Conservation (phyloP, 2,329 filamentous ascomycete species). For the Simplicillium sp. region DNA sequence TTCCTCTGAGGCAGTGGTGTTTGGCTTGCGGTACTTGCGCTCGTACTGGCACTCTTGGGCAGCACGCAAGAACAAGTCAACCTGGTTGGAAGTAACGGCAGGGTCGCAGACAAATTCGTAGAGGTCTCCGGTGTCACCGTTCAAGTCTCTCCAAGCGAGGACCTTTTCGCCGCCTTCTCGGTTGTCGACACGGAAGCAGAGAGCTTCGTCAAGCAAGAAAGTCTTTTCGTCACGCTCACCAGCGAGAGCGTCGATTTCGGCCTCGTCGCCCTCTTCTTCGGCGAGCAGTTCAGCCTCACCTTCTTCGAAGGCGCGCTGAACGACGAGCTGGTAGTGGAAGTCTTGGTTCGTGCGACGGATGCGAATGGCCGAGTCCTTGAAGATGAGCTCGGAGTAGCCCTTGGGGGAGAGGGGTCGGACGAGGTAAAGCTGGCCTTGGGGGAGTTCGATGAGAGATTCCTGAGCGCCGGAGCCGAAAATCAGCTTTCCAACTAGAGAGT, state of each 20-base stretch:
- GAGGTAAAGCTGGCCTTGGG: slow-evolving; percentile 93
- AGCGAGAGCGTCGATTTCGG: slow-evolving; percentile 61
- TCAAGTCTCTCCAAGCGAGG: slow-evolving; percentile 89
- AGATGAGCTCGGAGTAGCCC: slow-evolving; percentile 97
- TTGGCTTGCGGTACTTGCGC: slow-evolving; percentile 76
- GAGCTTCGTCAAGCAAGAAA: slow-evolving; percentile 84
- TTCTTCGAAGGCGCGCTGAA: slow-evolving; percentile 95
- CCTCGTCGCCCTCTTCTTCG: slow-evolving; percentile 82
- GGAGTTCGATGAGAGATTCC: slow-evolving; percentile 87
- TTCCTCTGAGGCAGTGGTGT: slow-evolving; percentile 69
- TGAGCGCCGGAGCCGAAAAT: slow-evolving; percentile 82
- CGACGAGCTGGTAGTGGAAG: slow-evolving; percentile 93
- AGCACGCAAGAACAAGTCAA: slow-evolving; percentile 70
- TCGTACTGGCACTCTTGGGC: slow-evolving; percentile 96
- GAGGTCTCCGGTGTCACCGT: slow-evolving; percentile 87
- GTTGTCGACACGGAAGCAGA: slow-evolving; percentile 79
- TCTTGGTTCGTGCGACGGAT: slow-evolving; percentile 91
- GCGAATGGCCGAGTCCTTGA: slow-evolving; percentile 88
- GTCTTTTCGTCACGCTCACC: slow-evolving; percentile 93
- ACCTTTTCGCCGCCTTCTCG: slow-evolving; percentile 75
- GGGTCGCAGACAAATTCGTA: slow-evolving; percentile 95
- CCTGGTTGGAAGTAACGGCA: slow-evolving; percentile 58
- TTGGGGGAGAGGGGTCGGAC: slow-evolving; percentile 93
- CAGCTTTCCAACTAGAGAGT: slow-evolving; percentile 68
- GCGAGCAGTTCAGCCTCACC: slow-evolving; percentile 87